A percentile compares a stretch with the other conserved stretches of the same genome.
Conservation (phyloP, 495 filamentous ascomycete genomes). For the Mycothermus thermophilus region DNA sequence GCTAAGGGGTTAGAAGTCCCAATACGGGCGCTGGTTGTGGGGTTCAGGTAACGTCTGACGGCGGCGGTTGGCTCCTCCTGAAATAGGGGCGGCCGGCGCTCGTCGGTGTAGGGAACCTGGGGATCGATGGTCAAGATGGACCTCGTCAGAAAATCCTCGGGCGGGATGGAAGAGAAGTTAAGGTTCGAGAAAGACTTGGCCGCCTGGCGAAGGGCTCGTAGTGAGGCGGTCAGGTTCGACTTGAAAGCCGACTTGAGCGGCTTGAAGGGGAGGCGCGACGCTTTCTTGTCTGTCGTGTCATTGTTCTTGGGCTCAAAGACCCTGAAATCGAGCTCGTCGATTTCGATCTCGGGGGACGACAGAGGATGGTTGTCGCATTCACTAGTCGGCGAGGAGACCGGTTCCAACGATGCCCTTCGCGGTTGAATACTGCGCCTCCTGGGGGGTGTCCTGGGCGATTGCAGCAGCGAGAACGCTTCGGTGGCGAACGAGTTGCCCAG, state of each 20-base stretch:
- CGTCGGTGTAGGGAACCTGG: slow-evolving; percentile 62
- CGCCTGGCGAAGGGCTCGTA: slow-evolving; percentile 73
- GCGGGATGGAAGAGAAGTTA: slow-evolving; percentile 55
- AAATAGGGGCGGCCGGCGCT: slow-evolving; percentile 68
- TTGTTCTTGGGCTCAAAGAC: slow-evolving; percentile 23
- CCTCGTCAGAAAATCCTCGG: slow-evolving; percentile 80
- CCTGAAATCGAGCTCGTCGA: slow-evolving; percentile 33
- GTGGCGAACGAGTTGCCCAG: slow-evolving; percentile 29
- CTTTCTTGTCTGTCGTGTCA: slow-evolving; percentile 22
- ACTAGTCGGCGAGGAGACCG: slow-evolving; percentile 29
- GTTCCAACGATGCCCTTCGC: slow-evolving; percentile 30
- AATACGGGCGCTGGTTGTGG: slow-evolving; percentile 51
- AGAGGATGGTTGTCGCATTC: slow-evolving; percentile 33
- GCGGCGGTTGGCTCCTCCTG: slow-evolving; percentile 67
- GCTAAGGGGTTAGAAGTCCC: slow-evolving; percentile 36
- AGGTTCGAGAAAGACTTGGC: slow-evolving; percentile 73
- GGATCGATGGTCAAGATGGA: slow-evolving; percentile 70
- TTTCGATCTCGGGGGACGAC: slow-evolving; percentile 18
- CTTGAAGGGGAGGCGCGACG: slow-evolving; percentile 17
- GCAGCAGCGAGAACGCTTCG: slow-evolving; percentile 26
- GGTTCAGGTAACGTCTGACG: slow-evolving; percentile 86
- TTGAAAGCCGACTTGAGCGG: slow-evolving; percentile 53
- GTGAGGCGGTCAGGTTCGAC: slow-evolving; percentile 86
- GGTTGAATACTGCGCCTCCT: slow-evolving; percentile 23
- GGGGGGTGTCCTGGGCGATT: slow-evolving; percentile 24